Conservation (phyloP, 164 flowering plant genomes). For the Magnolia kwangsiensis region DNA sequence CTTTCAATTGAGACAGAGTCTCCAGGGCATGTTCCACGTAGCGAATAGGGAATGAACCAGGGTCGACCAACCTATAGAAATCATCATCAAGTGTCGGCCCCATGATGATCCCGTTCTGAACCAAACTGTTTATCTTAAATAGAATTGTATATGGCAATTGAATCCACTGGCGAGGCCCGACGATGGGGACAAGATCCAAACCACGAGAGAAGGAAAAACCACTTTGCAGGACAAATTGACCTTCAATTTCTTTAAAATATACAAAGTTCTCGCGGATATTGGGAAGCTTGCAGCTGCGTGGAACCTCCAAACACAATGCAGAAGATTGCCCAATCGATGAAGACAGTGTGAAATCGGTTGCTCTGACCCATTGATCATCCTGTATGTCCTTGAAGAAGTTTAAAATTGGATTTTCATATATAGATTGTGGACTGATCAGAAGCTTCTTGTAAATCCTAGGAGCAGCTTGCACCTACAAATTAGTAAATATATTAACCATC, state of each 20-base stretch:
- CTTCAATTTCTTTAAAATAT: constrained; percentile 40
- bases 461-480: constrained; percentile 50
- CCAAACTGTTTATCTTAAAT: constrained; percentile 59
- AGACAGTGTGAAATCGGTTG: constrained; percentile 63
- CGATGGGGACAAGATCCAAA: constrained; percentile 57
- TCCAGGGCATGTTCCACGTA: constrained; percentile 63
- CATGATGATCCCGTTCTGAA: constrained; percentile 70
- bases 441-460: constrained; percentile 64
- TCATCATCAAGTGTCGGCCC: constrained; percentile 53
- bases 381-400: constrained; percentile 42
- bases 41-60: constrained; percentile 19
- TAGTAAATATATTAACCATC: background rate
- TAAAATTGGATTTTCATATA: constrained; percentile 20
- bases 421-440: constrained; percentile 8
- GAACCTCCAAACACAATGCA: constrained; percentile 64
- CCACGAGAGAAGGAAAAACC: constrained; percentile 36
- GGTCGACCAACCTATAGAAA: constrained; percentile 56
- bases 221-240: constrained; percentile 29
- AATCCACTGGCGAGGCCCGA: constrained; percentile 37
- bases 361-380: constrained; percentile 68
- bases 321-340: constrained; percentile 74
- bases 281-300: constrained; percentile 36
- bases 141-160: constrained; percentile 60
- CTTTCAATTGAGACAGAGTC: constrained; percentile 50
- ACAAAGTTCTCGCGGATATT: constrained; percentile 42